Base-by-base conservation (phyloP, 129 eudicot genomes). In the Pulicaria dysenterica region DNA sequence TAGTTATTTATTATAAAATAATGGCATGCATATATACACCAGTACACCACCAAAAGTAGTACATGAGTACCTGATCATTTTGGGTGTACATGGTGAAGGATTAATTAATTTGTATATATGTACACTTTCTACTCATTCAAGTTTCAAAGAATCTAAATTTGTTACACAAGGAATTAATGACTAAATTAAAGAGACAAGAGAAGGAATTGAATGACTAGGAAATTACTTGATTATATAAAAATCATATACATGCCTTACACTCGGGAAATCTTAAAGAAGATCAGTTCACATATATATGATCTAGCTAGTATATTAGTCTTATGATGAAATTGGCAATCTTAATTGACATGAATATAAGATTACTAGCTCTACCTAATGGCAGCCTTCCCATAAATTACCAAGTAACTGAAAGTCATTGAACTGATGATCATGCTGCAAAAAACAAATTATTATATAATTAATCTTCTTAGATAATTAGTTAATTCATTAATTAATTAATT, bases 371-470 rank as follows among this genome's bases (percentile, higher is more conserved):
- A 54, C 66, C 66, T 58, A 76, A 64, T 72, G 61, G 54, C 17
- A 54, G 67, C 36, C 43, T 45, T 49, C 90, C 82, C 86, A 79
- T 68, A 55, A 48, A 49, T 69, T 82, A 7, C 75, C 80, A 67
- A 43, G 46, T 14, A 17, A 40, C 62, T 78, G 68, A 58, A 80
- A 66, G 37, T 80, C 74, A 13, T 66, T 54, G 55, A 69, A 57
- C 34, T 67, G 84, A 31, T 54, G 10, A 58, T 24, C 31, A 24
- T 64, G 76, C 91, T 86, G 91, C 84, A 86, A 83, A 12, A 78
- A 53, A 67, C 15, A 24, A 53, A 24, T 24, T 24, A 24, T 24
- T 24, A 24, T 24, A 24, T 24, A 4, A 68, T 11, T 39, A 17
- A 44, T 15, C 3, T 46, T 7, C 55, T 50, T 77, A 68, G 39